These are phyloP conservation scores for Suillus subaureus DNA, from an alignment of 768 basidiomycete species.

Conservation along the genomic window DNA sequence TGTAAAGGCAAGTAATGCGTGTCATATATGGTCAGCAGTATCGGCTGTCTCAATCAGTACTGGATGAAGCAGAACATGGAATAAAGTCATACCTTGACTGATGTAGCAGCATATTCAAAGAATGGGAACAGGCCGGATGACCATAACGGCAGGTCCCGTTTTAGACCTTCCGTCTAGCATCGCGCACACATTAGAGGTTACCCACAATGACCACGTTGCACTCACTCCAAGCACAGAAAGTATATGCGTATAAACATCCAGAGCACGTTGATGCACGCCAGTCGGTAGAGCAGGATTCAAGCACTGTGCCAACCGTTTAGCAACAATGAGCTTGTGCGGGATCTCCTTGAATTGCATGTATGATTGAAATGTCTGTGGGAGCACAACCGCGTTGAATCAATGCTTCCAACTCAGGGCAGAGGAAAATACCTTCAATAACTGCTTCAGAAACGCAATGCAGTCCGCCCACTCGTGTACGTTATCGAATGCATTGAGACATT, in stretches of 20 bases:
- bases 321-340: conserved; percentile 89
- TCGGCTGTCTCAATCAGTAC: conserved; percentile 52
- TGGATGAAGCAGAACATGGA: conserved; percentile 8
- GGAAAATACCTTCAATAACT: conserved; percentile 76
- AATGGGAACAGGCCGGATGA: conserved; percentile 96
- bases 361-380: conserved; percentile 83
- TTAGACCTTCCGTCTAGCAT: conserved; percentile 79
- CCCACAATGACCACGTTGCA: conserved; percentile 12
- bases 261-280: conserved; percentile 93
- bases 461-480: conserved; percentile 99
- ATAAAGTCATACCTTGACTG: conserved; percentile 69
- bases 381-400: conserved; percentile 7
- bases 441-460: conserved; percentile 96
- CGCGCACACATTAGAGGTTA: conserved; percentile 13
- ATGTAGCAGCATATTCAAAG: conserved; percentile 99
- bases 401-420: background rate
- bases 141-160: conserved; percentile 88
- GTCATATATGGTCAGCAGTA: conserved; percentile 89
- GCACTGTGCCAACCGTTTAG: conserved; percentile 95
- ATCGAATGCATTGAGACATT: conserved; percentile 90
- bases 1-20: conserved; percentile 90
- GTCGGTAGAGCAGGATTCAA: conserved; percentile 96
- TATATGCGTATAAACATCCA: conserved; percentile 94
- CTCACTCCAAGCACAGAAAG: conserved; percentile 88
- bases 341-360: conserved; percentile 96